Evolutionary conservation across 768 basidiomycete genomes (phyloP).

Genomic region (Lentinus brumalis): DNA sequence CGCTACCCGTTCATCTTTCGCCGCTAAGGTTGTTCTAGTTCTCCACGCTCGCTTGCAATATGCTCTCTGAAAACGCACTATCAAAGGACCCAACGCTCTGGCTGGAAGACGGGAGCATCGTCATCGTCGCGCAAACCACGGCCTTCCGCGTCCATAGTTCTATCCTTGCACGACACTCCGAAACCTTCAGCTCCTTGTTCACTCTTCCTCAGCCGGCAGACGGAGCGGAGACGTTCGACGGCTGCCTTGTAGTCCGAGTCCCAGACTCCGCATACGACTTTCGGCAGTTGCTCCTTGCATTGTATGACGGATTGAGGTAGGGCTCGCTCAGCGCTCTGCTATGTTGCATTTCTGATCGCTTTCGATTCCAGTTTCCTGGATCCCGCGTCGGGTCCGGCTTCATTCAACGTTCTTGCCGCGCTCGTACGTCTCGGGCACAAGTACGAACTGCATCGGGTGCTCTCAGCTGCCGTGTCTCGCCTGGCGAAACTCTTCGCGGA

Average conservation of each 20-base stretch:
- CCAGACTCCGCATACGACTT: slow-evolving; percentile 1
- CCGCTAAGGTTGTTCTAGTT: too few species aligned
- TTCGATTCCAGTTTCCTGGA: too few species aligned
- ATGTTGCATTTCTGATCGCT: not conserved
- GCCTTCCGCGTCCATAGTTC: slow-evolving; percentile 6
- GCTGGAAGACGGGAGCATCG: too few species aligned
- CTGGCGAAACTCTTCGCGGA: not conserved
- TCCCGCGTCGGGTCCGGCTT: too few species aligned
- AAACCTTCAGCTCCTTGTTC: not conserved
- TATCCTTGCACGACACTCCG: slow-evolving; percentile 1
- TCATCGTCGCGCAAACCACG: not conserved
- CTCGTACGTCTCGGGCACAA: slow-evolving; percentile 13
- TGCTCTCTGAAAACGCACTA: too few species aligned
- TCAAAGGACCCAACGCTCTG: too few species aligned
- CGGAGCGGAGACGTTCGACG: not conserved
- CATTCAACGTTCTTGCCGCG: not conserved
- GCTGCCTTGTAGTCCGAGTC: not conserved
- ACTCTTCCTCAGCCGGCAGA: not conserved
- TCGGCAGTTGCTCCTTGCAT: not conserved
- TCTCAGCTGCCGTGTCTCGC: not conserved
- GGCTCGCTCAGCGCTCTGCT: too few species aligned
- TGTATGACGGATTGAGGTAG: slow-evolving; percentile 7
- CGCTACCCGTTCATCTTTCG: too few species aligned
- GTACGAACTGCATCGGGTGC: not conserved
- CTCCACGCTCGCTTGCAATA: too few species aligned